Base-by-base conservation (phyloP, 192 early-diverging fungal species). In the Radiomyces spectabilis region DNA sequence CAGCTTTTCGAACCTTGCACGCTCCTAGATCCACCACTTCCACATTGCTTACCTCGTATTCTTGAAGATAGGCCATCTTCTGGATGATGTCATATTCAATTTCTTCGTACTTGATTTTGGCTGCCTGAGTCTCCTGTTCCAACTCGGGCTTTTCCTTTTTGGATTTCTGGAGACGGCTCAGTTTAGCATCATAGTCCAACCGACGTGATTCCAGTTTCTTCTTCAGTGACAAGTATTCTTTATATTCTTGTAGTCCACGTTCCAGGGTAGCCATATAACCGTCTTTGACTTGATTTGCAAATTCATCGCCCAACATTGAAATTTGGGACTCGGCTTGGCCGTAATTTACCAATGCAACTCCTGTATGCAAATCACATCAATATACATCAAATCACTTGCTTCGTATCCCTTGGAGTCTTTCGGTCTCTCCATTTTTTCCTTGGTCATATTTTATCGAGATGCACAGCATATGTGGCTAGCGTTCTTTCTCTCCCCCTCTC, bases 81-180 rank as follows among this genome's bases (percentile, higher is more conserved):
- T 77, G 69, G 10, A 82, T 76, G 32, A 92, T 59, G 40, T 89
- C 85, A 26, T 84, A 76, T 45, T 85, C 76, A 22, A 89, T 89
- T 59, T 97, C 95, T 48, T 98, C 94, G 57, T 97, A 98, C 65
- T 94, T 95, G 18, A 81, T 69, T 66, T 93, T 93, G 8, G 93
- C 83, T 0, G 88, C 83, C 27, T 89, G 81, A 61, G 87, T 78
- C 46, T 98, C 94, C 46, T 98, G 90, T 55, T 93, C 93, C 48
- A 90, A 78, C 15, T 88, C 82, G n/a, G 88, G 82, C 34, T 84
- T 89, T 53, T 94, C 92, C 73, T 94, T 95, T 69, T 93, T 92
- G 41, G 80, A 76, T 57, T 89, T 93, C 57, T 93, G 87, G n/a
- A 88, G 79, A 65, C 88, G 90, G 70, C 80, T 80, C 22, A 87